Conservation (phyloP, 192 early-diverging fungal species). For the Phycomyces blakesleeanus region DNA sequence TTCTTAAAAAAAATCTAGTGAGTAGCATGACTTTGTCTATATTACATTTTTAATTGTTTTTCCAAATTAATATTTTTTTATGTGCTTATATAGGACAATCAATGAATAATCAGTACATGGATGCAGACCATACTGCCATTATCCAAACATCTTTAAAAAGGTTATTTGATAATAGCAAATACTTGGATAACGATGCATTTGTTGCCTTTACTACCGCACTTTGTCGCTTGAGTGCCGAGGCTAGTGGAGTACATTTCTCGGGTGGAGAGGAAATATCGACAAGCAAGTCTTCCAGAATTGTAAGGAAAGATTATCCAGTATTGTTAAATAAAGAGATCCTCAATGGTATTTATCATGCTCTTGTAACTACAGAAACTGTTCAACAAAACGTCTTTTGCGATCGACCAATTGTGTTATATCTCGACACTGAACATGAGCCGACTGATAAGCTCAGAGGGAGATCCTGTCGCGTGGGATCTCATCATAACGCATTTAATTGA, state of each 20-base stretch:
- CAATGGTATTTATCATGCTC: background rate
- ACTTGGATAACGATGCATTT: constrained; percentile 56
- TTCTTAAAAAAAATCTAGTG: background rate
- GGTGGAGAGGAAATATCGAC: constrained; percentile 24
- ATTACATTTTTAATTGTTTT: background rate
- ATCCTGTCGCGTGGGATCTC: constrained; percentile 53
- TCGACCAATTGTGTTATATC: constrained; percentile 68
- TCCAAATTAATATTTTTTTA: background rate
- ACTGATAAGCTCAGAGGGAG: constrained; percentile 37
- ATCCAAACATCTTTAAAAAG: constrained; percentile 53
- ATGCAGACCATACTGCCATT: constrained; percentile 43
- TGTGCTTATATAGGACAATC: background rate
- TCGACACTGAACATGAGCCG: constrained; percentile 55
- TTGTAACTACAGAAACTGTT: constrained; percentile 47
- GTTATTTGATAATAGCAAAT: constrained; percentile 65
- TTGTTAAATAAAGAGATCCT: background rate
- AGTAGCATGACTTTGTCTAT: background rate
- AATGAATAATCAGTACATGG: constrained; percentile 18
- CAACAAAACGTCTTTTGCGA: constrained; percentile 74
- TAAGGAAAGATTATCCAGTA: constrained; percentile 8
- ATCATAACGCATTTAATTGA: constrained; percentile 73
- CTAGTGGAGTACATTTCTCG: constrained; percentile 43
- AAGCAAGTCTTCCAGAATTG: constrained; percentile 19
- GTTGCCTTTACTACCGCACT: constrained; percentile 63
- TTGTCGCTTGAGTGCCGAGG: constrained; percentile 57